Conservation (phyloP, 352 stramenopile species). For the Phytophthora chlamydospora region DNA sequence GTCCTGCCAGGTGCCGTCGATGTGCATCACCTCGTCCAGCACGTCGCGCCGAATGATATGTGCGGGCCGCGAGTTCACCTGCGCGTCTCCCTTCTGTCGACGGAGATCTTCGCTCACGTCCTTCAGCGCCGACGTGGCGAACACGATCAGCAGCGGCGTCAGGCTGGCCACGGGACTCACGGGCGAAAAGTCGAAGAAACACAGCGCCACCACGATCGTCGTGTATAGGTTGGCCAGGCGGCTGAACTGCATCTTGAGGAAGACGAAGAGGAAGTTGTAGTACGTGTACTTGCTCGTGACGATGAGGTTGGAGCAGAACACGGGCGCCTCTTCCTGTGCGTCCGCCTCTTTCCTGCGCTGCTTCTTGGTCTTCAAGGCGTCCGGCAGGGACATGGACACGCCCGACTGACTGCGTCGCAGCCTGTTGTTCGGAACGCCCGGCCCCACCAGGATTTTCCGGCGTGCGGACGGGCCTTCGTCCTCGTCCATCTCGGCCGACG, state of each 20-base stretch:
- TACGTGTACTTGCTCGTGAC: slow-evolving; percentile 91
- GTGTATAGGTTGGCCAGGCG: slow-evolving; percentile 90
- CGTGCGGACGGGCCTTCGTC: slow-evolving; percentile 41
- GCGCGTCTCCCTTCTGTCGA: slow-evolving; percentile 74
- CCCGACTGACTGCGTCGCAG: slow-evolving; percentile 31
- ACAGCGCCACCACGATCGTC: slow-evolving; percentile 88
- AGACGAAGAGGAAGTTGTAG: slow-evolving; percentile 92
- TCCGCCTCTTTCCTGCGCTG: slow-evolving; percentile 35
- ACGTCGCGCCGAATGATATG: slow-evolving; percentile 77
- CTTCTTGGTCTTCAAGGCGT: slow-evolving; percentile 36
- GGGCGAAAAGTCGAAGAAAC: slow-evolving; percentile 89
- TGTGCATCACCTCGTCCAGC: slow-evolving; percentile 61
- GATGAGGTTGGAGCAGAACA: slow-evolving; percentile 83
- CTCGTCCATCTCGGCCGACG: slow-evolving; percentile 49
- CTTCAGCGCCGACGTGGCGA: slow-evolving; percentile 88
- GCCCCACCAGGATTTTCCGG: slow-evolving; percentile 55
- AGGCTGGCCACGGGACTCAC: slow-evolving; percentile 85
- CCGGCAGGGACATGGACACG: slow-evolving; percentile 23
- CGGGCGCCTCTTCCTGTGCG: slow-evolving; percentile 27
- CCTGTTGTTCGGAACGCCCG: slow-evolving; percentile 26
- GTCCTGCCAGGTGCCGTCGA: slow-evolving; percentile 82
- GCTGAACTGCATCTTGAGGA: slow-evolving; percentile 92
- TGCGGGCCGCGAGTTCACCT: slow-evolving; percentile 79
- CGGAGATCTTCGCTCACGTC: slow-evolving; percentile 86
- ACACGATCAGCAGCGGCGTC: slow-evolving; percentile 87